These are phyloP conservation scores for Trifolium pratense DNA, from an alignment of 306 rosid species.

Conservation along the genomic window DNA sequence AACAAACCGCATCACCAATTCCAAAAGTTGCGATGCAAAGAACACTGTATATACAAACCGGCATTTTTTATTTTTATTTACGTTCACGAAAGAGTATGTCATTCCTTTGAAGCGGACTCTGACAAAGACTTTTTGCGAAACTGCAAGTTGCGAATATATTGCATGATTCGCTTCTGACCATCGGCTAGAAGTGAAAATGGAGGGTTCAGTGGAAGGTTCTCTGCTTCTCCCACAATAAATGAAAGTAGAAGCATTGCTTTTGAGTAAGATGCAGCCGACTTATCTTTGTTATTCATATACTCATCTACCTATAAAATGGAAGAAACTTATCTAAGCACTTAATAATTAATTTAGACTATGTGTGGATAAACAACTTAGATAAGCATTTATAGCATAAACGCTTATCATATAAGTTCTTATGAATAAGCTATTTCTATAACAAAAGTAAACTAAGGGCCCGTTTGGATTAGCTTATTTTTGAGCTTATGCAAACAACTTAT, in stretches of 20 bases:
- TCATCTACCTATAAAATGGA: slow-evolving; percentile 71
- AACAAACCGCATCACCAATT: slow-evolving; percentile 35
- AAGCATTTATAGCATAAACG: neutral
- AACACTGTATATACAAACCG: slow-evolving; percentile 42
- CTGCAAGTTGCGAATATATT: slow-evolving; percentile 64
- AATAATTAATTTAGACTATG: neutral
- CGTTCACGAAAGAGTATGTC: slow-evolving; percentile 37
- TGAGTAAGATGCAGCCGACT: slow-evolving; percentile 70
- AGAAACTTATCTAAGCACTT: slow-evolving; percentile 14
- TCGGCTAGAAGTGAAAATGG: slow-evolving; percentile 63
- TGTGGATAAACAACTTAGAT: neutral
- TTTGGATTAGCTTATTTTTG: no score
- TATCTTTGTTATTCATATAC: slow-evolving; percentile 61
- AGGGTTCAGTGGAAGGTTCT: slow-evolving; percentile 70
- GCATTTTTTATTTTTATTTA: slow-evolving; percentile 51
- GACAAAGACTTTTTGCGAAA: slow-evolving; percentile 49
- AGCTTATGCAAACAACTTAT: no score
- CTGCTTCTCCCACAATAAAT: slow-evolving; percentile 79
- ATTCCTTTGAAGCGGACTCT: slow-evolving; percentile 49
- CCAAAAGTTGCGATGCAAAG: slow-evolving; percentile 41
- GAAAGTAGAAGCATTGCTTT: slow-evolving; percentile 82
- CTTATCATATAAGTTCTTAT: neutral
- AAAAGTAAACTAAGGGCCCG: neutral
- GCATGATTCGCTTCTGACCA: slow-evolving; percentile 68
- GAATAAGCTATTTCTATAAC: neutral